A percentile compares a stretch with the other conserved stretches of the same genome.
phyloP scores from a whole-genome alignment of 2,329 filamentous ascomycete species.

The Macrophomina phaseolina region DNA sequence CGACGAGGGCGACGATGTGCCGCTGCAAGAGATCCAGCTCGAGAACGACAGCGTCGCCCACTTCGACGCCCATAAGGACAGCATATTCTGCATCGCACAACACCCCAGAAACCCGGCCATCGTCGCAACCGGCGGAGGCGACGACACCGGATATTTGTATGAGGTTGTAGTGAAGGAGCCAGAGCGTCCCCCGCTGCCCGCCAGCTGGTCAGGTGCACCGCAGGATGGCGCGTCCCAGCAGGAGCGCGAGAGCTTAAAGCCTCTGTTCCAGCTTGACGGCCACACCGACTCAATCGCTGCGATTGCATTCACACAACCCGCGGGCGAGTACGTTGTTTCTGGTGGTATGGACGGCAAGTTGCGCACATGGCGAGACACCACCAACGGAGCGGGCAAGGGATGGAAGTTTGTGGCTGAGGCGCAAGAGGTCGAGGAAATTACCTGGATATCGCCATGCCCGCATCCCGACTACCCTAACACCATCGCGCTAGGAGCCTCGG shows the following conservation, averaged over 20 bases:
- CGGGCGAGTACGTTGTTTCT: slow-evolving; percentile 83
- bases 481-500: slow-evolving; percentile 83
- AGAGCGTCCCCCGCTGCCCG: slow-evolving; percentile 65
- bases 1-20: slow-evolving; percentile 60
- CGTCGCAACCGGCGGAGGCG: slow-evolving; percentile 84
- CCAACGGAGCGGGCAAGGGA: slow-evolving; percentile 41
- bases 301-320: slow-evolving; percentile 80
- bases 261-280: slow-evolving; percentile 79
- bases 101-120: slow-evolving; percentile 81
- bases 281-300: slow-evolving; percentile 92
- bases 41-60: slow-evolving; percentile 93
- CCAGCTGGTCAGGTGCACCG: slow-evolving; percentile 68
- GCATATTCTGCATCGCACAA: slow-evolving; percentile 92
- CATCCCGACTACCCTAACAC: slow-evolving; percentile 74
- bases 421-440: slow-evolving; percentile 93
- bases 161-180: slow-evolving; percentile 61
- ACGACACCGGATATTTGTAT: slow-evolving; percentile 86
- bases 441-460: slow-evolving; percentile 84
- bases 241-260: slow-evolving; percentile 64
- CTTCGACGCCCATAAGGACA: slow-evolving; percentile 89
- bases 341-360: slow-evolving; percentile 87
- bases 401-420: slow-evolving; percentile 76
- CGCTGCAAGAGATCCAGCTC: slow-evolving; percentile 72
- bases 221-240: slow-evolving; percentile 54
- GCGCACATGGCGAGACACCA: slow-evolving; percentile 68